These are phyloP conservation scores for Thuja plicata DNA, from an alignment of 83 land plant genomes.

Conservation along the genomic window DNA sequence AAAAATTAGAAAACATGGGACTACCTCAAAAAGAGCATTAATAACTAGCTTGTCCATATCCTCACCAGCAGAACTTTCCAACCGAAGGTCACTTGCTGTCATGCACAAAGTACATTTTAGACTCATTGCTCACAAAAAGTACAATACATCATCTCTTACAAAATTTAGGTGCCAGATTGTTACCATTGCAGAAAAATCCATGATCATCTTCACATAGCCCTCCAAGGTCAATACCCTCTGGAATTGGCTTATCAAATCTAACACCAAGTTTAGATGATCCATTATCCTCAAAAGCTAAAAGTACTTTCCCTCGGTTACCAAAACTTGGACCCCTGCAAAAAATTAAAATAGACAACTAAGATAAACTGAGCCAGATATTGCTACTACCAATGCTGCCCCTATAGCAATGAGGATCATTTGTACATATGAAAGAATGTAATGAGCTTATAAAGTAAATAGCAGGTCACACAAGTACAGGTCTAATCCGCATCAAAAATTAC, in stretches of 20 bases:
- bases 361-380: neutral
- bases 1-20: neutral
- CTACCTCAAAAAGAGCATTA: conserved; percentile 85
- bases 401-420: neutral
- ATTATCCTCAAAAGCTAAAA: conserved; percentile 80
- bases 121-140: neutral
- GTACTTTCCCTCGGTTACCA: conserved; percentile 71
- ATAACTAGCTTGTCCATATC: conserved; percentile 81
- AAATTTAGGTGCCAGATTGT: neutral
- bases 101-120: neutral
- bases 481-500: too few relatives aligned
- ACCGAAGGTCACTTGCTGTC: conserved; percentile 67
- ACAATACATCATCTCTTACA: neutral
- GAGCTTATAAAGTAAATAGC: neutral
- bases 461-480: too few relatives aligned
- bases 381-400: neutral
- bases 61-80: conserved; percentile 67
- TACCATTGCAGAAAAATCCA: conserved; percentile 89
- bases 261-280: conserved; percentile 90
- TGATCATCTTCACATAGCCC: conserved; percentile 91
- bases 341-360: neutral
- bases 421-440: neutral
- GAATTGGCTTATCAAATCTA: conserved; percentile 85
- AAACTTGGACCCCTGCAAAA: conserved; percentile 69
- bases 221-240: conserved; percentile 87